Conservation (phyloP, 176 grass and related monocot species). For the Neostapfia colusana region DNA sequence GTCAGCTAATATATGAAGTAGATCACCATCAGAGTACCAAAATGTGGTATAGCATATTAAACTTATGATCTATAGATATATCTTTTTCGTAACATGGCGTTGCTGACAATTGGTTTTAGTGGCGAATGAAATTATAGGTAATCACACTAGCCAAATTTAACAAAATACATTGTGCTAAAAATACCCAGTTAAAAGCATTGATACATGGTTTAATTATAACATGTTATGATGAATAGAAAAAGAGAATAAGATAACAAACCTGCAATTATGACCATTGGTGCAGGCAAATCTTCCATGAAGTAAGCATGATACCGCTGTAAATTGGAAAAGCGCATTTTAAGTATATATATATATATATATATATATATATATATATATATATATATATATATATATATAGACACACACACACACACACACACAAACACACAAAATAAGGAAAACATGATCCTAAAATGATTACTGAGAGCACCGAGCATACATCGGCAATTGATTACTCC, state of each 20-base stretch:
- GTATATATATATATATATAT: too few relatives aligned
- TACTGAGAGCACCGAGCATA: not conserved
- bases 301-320: conserved; percentile 92
- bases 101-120: not conserved
- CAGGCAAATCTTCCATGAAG: conserved; percentile 90
- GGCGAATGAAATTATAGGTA: not conserved
- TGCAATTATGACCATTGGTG: conserved; percentile 65
- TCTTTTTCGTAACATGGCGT: not conserved
- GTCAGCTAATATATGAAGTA: not conserved
- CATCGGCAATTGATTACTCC: not conserved
- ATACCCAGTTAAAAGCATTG: not conserved
- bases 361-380: too few relatives aligned
- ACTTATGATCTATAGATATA: not conserved
- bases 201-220: not conserved
- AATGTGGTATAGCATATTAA: not conserved
- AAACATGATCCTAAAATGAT: not conserved
- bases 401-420: too few relatives aligned
- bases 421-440: not conserved
- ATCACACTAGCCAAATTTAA: not conserved
- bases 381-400: too few relatives aligned
- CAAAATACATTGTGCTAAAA: not conserved
- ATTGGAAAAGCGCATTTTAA: conserved; percentile 21
- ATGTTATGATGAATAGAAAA: not conserved
- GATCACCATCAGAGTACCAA: not conserved
- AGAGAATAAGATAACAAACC: conserved; percentile 37